Evolutionary conservation across 495 filamentous ascomycete species (phyloP).

Genomic region (Penicilliopsis zonata): DNA sequence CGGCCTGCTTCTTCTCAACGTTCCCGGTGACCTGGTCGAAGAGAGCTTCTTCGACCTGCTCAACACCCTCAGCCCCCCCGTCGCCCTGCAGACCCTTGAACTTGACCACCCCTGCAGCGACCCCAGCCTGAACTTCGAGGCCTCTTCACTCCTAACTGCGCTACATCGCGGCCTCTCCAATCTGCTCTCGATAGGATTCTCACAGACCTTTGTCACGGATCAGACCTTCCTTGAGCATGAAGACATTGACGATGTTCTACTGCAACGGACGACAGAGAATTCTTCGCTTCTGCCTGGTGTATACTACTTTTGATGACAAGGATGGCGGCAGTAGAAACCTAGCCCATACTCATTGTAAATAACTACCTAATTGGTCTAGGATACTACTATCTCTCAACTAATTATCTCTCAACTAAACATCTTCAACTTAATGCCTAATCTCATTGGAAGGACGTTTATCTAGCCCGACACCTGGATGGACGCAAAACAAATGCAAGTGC

Average conservation of each 20-base stretch:
- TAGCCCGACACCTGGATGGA: not conserved
- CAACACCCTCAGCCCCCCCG: conserved; percentile 3
- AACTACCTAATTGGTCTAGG: too few species aligned
- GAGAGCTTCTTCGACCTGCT: conserved; percentile 20
- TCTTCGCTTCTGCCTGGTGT: too few species aligned
- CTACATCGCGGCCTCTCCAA: conserved; percentile 12
- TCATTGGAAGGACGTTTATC: too few species aligned
- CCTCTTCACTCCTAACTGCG: conserved; percentile 8
- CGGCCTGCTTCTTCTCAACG: conserved; percentile 12
- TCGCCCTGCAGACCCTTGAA: conserved; percentile 14
- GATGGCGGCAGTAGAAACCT: too few species aligned
- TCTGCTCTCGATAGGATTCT: conserved; percentile 13
- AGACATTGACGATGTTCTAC: conserved; percentile 14
- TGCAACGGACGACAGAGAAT: conserved; percentile 5
- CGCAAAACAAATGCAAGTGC: not conserved
- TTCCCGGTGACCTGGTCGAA: conserved; percentile 18
- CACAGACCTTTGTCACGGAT: conserved; percentile 8
- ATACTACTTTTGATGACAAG: too few species aligned
- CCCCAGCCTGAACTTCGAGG: conserved; percentile 8
- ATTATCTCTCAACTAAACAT: too few species aligned
- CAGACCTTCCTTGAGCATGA: conserved; percentile 10
- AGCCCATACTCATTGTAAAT: too few species aligned
- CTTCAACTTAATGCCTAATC: too few species aligned
- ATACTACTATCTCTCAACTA: too few species aligned
- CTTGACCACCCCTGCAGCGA: conserved; percentile 10